These are phyloP conservation scores for Kondoa malvinella DNA, from an alignment of 768 basidiomycete genomes.

Conservation along the genomic window DNA sequence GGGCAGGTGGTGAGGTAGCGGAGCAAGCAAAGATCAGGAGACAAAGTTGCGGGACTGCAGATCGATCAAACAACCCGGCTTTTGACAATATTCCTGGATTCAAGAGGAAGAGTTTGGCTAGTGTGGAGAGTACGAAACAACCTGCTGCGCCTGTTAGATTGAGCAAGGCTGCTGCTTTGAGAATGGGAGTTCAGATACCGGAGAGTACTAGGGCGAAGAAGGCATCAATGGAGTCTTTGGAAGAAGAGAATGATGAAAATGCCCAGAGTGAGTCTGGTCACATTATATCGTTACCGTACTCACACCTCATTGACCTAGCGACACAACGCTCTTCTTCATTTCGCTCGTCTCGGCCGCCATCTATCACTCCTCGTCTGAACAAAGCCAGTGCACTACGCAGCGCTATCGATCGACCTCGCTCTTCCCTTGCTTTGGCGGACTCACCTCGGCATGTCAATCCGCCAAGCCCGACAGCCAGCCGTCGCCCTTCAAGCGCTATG, in stretches of 20 bases:
- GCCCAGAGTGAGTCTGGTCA: background rate
- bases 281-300: background rate
- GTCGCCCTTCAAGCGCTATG: background rate
- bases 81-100: conserved; percentile 3
- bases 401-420: background rate
- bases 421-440: background rate
- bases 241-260: background rate
- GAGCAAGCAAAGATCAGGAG: background rate
- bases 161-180: conserved; percentile 3
- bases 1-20: background rate
- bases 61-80: background rate
- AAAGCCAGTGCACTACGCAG: background rate
- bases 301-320: no score
- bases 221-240: background rate
- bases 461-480: background rate
- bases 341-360: background rate
- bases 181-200: background rate
- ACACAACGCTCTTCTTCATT: no score
- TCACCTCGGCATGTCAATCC: background rate
- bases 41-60: background rate
- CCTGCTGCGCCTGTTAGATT: background rate
- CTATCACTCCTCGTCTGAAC: background rate
- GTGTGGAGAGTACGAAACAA: background rate
- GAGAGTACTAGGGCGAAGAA: background rate
- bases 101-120: background rate